Evolutionary conservation across 2,329 filamentous ascomycete species (phyloP), one percentile per base, ranked within the genome.

Genomic region (Cladosporium austrohemisphaericum): DNA sequence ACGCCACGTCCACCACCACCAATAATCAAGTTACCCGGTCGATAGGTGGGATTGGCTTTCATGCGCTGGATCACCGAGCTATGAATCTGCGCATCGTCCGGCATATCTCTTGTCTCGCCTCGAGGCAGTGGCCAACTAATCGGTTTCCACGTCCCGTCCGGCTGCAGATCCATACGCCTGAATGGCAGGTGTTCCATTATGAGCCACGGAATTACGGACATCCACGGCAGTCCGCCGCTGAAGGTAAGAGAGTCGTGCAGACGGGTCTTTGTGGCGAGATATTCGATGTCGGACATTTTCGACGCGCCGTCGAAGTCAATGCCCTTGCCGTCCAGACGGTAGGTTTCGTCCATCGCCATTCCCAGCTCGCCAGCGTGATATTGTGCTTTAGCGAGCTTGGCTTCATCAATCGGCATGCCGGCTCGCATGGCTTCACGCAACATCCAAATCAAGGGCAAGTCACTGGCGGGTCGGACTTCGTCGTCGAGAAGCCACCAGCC

Each of bases 131-230:
- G 88, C 85, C 87, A 92, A 7, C 82, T 76, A 56, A 93, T 92
- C 0, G 86, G 84, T 65, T 81, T 84, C 88, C 88, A 93, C 0
- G 80, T 81, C 0, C 86, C 86, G 54, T 91, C 84, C 0, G 72
- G 52, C 53, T 82, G 81, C 6, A 92, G 70, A 57, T 92, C 88
- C 85, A 93, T 91, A 19, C 88, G 76, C 1, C 85, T 78, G 68
- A 92, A 91, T 0, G 88, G 88, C 19, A 92, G 71, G 63, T 85
- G 90, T 61, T 92, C 88, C 86, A 92, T 88, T 35, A 67, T 58
- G 62, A 65, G 66, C 67, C 67, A 70, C 18, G 62, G 50, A n/a
- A 66, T 33, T 6, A 65, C 63, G 38, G 53, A 54, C 11, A 56
- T 35, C 43, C 53, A 63, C 11, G 44, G 54, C 3, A 58, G 53